Evolutionary conservation across 2,329 filamentous ascomycete genomes (phyloP).

Genomic region (Thermochaetoides dissita): DNA sequence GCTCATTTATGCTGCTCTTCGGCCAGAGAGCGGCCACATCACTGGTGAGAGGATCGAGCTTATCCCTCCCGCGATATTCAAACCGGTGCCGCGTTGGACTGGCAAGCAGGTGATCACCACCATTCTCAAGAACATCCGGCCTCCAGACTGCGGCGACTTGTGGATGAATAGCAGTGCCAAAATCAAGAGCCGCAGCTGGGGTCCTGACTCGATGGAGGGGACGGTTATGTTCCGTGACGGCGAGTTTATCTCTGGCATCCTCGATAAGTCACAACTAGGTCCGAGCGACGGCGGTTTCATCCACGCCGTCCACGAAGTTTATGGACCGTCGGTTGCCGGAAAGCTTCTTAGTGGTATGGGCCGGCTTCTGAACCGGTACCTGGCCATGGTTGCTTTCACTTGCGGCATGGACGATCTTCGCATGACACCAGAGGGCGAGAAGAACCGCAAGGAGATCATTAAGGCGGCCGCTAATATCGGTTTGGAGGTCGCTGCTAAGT

Average conservation of each 20-base stretch:
- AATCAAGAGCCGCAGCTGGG: constrained; percentile 71
- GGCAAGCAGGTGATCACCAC: constrained; percentile 94
- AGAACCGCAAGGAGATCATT: constrained; percentile 53
- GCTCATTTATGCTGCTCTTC: constrained; percentile 76
- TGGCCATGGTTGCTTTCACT: constrained; percentile 89
- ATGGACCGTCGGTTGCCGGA: constrained; percentile 75
- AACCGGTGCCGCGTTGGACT: constrained; percentile 74
- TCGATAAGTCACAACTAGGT: constrained; percentile 92
- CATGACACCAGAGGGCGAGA: constrained; percentile 68
- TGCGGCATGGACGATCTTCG: constrained; percentile 95
- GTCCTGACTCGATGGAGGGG: constrained; percentile 51
- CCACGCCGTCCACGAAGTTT: constrained; percentile 85
- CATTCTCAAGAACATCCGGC: constrained; percentile 82
- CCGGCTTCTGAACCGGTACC: constrained; percentile 71
- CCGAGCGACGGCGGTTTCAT: constrained; percentile 76
- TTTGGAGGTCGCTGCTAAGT: constrained; percentile 67
- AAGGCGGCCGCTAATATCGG: constrained; percentile 55
- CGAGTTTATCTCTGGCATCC: constrained; percentile 75
- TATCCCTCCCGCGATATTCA: constrained; percentile 66
- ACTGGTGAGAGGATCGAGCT: constrained; percentile 69
- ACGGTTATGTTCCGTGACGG: constrained; percentile 72
- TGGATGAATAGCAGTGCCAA: constrained; percentile 69
- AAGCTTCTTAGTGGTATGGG: constrained; percentile 81
- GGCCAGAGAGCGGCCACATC: constrained; percentile 83
- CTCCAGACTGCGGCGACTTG: constrained; percentile 58